Conservation (phyloP, 306 rosid genomes). For the Ammopiptanthus mongolicus region DNA sequence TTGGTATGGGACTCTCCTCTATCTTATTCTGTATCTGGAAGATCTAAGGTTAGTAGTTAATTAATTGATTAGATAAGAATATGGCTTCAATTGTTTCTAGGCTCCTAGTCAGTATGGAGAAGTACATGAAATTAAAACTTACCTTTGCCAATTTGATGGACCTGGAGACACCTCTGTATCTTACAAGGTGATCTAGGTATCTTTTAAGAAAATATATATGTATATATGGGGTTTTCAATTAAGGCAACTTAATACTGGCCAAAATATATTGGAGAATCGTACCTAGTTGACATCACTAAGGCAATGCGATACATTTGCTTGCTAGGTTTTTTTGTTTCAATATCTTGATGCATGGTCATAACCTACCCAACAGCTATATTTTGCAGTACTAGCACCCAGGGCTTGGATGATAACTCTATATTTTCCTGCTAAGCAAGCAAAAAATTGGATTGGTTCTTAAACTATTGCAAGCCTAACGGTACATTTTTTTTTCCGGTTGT, state of each 20-base stretch:
- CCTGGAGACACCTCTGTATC: not conserved
- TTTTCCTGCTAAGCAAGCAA: too few species aligned
- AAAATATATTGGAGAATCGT: not conserved
- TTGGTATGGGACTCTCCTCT: conserved; percentile 13
- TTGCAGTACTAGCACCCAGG: too few species aligned
- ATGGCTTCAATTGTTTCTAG: not conserved
- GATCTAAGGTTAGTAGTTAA: conserved; percentile 25
- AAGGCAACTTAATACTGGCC: not conserved
- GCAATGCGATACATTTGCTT: not conserved
- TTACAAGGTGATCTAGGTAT: not conserved
- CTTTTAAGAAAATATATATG: too few species aligned
- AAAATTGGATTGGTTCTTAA: too few species aligned
- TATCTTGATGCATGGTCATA: too few species aligned
- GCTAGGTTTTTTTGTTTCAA: too few species aligned
- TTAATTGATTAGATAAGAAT: not conserved
- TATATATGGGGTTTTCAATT: not conserved
- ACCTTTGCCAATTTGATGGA: not conserved
- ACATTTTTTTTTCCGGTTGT: too few species aligned
- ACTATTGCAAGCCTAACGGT: too few species aligned
- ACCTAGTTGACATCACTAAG: not conserved
- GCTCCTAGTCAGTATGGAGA: not conserved
- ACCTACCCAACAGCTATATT: too few species aligned
- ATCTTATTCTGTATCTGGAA: not conserved
- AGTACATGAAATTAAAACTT: not conserved
- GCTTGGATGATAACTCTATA: too few species aligned